Evolutionary conservation across 2,329 filamentous ascomycete species (phyloP), one percentile per base, ranked within the genome.

Genomic region (Paraphaeosphaeria minitans): DNA sequence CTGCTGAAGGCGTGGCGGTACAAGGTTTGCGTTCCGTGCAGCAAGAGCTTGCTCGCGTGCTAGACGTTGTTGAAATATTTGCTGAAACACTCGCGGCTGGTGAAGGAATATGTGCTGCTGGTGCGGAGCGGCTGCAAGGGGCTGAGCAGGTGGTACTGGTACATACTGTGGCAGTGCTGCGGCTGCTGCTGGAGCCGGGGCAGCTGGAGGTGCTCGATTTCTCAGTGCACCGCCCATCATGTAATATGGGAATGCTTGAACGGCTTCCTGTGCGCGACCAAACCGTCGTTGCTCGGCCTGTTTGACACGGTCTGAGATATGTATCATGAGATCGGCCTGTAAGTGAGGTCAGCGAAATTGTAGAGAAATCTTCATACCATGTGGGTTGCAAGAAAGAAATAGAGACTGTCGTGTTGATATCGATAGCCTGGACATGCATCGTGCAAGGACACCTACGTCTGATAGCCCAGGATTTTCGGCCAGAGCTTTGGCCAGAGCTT

Each of bases 381-480:
- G 1, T 27, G 24, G 4, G 2, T 0, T 19, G 33, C 31, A 4
- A 22, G 16, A 39, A 16, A 6, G 37, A 39, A 13, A n/a, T 7
- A n/a, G 9, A 16, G n/a, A 14, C 37, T n/a, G 16, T 39, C 5
- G 14, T 14, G 4, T n/a, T 8, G 16, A 3, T n/a, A 39, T 14
- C 16, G 16, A n/a, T 5, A 16, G 37, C n/a, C 13, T 14, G 14
- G 13, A 16, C n/a, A 16, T 19, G 3, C 37, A n/a, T n/a, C 16
- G 4, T 7, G 16, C 37, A n/a, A 37, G 37, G 7, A n/a, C n/a
- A 39, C 41, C 24, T 46, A 53, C 82, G 24, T 82, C 80, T 1
- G 83, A 80, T n/a, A 92, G 69, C 4, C 83, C 79, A 0, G 89
- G 89, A 61, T 92, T 84, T 33, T 87, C 82, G 22, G 81, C 78